Conservation (phyloP, 345 rosid genomes). For the Triadica sebifera region DNA sequence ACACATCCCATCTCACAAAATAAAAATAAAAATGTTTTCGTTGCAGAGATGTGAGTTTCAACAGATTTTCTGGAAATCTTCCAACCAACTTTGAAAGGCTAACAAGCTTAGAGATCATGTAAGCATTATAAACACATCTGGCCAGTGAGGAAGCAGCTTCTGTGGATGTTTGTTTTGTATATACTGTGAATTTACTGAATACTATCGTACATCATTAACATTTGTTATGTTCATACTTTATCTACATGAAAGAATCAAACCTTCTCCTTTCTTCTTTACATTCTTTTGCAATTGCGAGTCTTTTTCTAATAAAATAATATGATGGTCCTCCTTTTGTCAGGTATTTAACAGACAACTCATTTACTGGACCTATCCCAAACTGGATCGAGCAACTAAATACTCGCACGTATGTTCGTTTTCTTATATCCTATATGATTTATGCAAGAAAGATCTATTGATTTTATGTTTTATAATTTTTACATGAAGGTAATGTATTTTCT, state of each 20-base stretch:
- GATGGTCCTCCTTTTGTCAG: not conserved
- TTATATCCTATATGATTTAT: not conserved
- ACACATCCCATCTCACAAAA: not conserved
- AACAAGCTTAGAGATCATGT: slow-evolving; percentile 10
- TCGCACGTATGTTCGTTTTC: slow-evolving; percentile 11
- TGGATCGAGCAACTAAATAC: not conserved
- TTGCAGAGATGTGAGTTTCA: slow-evolving; percentile 19
- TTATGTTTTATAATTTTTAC: not conserved
- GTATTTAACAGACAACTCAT: slow-evolving; percentile 13
- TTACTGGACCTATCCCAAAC: slow-evolving; percentile 12
- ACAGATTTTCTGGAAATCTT: slow-evolving; percentile 14
- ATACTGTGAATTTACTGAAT: not conserved
- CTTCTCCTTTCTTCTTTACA: not conserved
- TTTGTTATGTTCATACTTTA: no score
- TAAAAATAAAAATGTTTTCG: not conserved
- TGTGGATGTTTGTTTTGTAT: not conserved
- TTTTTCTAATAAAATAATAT: not conserved
- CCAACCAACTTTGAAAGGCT: not conserved
- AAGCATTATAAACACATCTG: not conserved
- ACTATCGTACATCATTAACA: no score
- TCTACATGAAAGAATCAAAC: not conserved
- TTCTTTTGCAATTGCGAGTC: not conserved
- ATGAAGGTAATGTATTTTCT: not conserved
- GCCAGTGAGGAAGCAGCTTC: no score
- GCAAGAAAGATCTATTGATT: not conserved